Evolutionary conservation across 768 basidiomycete species (phyloP).

Genomic region (Lanmaoa rubissima): DNA sequence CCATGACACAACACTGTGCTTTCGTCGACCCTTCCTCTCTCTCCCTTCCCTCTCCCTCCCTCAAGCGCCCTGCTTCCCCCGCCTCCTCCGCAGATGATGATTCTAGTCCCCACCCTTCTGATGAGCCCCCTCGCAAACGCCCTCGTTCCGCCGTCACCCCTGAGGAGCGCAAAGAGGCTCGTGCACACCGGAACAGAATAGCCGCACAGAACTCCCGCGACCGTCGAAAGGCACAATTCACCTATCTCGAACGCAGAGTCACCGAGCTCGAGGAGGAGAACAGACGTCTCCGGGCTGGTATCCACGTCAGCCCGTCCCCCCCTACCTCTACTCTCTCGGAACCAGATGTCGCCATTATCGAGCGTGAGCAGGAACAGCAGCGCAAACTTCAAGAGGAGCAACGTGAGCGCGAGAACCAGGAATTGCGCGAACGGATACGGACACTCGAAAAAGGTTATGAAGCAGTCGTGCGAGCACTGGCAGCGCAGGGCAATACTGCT

Average conservation of each 20-base stretch:
- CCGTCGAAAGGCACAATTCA: slow-evolving; percentile 81
- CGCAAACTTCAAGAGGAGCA: slow-evolving; percentile 38
- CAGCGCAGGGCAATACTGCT: slow-evolving; percentile 50
- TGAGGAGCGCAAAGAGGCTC: slow-evolving; percentile 82
- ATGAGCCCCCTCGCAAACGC: slow-evolving; percentile 71
- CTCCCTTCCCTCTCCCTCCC: slow-evolving; percentile 36
- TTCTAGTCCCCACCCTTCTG: slow-evolving; percentile 5
- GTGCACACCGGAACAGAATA: slow-evolving; percentile 89
- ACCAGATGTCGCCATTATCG: slow-evolving; percentile 24
- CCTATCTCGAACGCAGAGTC: slow-evolving; percentile 63
- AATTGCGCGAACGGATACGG: slow-evolving; percentile 71
- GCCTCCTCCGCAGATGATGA: slow-evolving; percentile 13
- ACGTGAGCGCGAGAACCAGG: slow-evolving; percentile 66
- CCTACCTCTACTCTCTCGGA: slow-evolving; percentile 14
- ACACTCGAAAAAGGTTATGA: slow-evolving; percentile 83
- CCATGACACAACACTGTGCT: slow-evolving; percentile 27
- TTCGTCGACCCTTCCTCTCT: slow-evolving; percentile 41
- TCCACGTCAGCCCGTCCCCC: slow-evolving; percentile 28
- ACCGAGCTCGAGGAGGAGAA: slow-evolving; percentile 84
- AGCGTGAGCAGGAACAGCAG: slow-evolving; percentile 30
- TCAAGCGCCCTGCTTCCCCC: slow-evolving; percentile 31
- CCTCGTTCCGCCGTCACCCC: slow-evolving; percentile 58
- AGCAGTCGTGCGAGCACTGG: slow-evolving; percentile 71
- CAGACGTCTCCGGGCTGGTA: slow-evolving; percentile 61
- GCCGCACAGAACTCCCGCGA: slow-evolving; percentile 93